Evolutionary conservation across 2,329 filamentous ascomycete genomes (phyloP).

Genomic region (Orbilia oligospora): DNA sequence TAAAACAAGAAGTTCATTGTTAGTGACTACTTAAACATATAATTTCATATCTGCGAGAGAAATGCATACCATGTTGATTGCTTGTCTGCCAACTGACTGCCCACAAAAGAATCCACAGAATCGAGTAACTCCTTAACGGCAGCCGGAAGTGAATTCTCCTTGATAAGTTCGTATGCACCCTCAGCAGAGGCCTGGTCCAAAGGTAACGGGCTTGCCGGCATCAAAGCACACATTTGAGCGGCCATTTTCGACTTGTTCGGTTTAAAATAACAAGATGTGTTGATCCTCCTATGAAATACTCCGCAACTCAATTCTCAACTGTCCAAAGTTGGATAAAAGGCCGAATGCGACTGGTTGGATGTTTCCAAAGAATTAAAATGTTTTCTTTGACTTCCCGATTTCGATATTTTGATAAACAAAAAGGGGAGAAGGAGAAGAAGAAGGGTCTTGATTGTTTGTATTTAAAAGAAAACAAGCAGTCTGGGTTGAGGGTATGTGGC

Average conservation of each 20-base stretch:
- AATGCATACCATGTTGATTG: conserved; percentile 47
- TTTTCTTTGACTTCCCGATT: conserved; percentile 31
- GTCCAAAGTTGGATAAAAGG: not conserved
- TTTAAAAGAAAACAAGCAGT: conserved; percentile 3
- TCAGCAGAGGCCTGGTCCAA: conserved; percentile 57
- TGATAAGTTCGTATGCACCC: conserved; percentile 57
- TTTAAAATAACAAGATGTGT: conserved; percentile 31
- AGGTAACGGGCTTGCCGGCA: conserved; percentile 47
- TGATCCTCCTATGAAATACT: conserved; percentile 18
- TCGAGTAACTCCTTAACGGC: conserved; percentile 56
- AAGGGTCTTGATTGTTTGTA: conserved; percentile 4
- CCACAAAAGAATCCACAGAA: conserved; percentile 52
- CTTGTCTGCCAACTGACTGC: conserved; percentile 45
- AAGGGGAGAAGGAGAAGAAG: not conserved
- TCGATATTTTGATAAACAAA: conserved; percentile 21
- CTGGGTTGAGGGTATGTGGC: conserved; percentile 1
- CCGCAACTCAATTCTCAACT: not conserved
- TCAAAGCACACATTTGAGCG: conserved; percentile 53
- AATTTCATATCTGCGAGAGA: too few relatives aligned
- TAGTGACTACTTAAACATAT: not conserved
- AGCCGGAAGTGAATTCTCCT: conserved; percentile 46
- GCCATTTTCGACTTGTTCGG: conserved; percentile 35
- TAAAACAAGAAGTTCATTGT: conserved; percentile 1
- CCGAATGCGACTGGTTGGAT: conserved; percentile 24
- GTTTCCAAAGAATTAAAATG: conserved; percentile 2